Conservation (phyloP, 2,329 filamentous ascomycete species). For the Alternaria arbusti region DNA sequence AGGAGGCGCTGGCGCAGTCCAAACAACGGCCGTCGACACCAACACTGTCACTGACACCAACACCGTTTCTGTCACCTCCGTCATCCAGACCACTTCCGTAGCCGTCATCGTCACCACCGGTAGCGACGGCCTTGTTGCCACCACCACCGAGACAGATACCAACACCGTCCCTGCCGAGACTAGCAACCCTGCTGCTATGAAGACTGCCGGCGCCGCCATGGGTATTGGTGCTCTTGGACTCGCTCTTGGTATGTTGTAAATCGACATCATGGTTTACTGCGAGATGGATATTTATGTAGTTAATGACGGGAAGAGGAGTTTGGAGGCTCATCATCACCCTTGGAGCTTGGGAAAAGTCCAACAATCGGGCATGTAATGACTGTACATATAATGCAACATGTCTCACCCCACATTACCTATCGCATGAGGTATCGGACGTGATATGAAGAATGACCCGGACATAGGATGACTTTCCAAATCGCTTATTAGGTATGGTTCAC, state of each 20-base stretch:
- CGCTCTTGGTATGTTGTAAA: slow-evolving; percentile 27
- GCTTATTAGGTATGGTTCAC: background rate
- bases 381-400: background rate
- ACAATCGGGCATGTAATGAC: background rate
- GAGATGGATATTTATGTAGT: background rate
- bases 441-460: background rate
- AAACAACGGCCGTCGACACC: background rate
- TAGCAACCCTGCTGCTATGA: slow-evolving; percentile 14
- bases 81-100: background rate
- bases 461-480: background rate
- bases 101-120: slow-evolving; percentile 5
- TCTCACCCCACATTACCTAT: background rate
- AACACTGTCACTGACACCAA: background rate
- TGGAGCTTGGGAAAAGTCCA: background rate
- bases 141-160: background rate
- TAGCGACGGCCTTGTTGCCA: slow-evolving; percentile 7
- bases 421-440: background rate
- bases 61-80: background rate
- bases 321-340: background rate
- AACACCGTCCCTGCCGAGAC: background rate
- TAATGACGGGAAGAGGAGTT: background rate
- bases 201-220: slow-evolving; percentile 25
- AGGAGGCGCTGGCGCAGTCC: background rate
- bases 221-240: slow-evolving; percentile 28
- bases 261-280: background rate